Base-by-base conservation (phyloP, 1,284 basidiomycete species). In the Porogramme epimiltina region DNA sequence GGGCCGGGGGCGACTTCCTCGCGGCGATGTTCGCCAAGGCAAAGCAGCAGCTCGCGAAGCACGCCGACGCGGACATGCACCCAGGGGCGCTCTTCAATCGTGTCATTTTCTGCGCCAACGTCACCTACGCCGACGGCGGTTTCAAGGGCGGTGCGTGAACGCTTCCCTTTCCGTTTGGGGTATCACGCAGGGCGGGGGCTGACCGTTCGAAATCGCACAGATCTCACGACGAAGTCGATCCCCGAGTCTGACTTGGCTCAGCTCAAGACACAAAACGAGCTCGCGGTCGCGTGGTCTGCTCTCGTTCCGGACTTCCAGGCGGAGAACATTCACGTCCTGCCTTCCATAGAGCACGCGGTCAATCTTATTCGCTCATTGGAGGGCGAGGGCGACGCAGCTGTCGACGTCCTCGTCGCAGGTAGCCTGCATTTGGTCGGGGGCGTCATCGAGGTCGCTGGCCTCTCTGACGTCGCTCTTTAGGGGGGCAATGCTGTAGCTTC, bases 341-440 rank as follows among this genome's bases (percentile, higher is more conserved):
- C 89, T 0, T 94, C 93, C 11, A 89, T 99, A 54, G 88, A 99
- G 68, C 89, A 98, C 63, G 92, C 95, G 1, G 76, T 96, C 15
- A 74, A 79, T 38, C 65, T 85, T 40, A 79, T 91, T 9, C 74
- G 82, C 11, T 61, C 69, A n/a, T 61, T 80, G 22, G 62, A 69
- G 11, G 55, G 59, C 3, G 61, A 62, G 16, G 60, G 66, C n/a
- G 62, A 66, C 19, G 60, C 50, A 36, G 64, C 62, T 11, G 68
- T 81, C 1, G 77, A 90, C 55, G 85, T 95, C 15, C 77, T 99
- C 22, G 94, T 97, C 1, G 82, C 92, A 2, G 97, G 97, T 3
- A 98, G 95, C 70, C 70, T 99, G 60, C 95, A 97, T 72, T 80
- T 99, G 15, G 89, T 99, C 5, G 97, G 97, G 20, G 97, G 97